Evolutionary conservation across 1,284 basidiomycete genomes (phyloP).

Genomic region (Butyriboletus appendiculatus): DNA sequence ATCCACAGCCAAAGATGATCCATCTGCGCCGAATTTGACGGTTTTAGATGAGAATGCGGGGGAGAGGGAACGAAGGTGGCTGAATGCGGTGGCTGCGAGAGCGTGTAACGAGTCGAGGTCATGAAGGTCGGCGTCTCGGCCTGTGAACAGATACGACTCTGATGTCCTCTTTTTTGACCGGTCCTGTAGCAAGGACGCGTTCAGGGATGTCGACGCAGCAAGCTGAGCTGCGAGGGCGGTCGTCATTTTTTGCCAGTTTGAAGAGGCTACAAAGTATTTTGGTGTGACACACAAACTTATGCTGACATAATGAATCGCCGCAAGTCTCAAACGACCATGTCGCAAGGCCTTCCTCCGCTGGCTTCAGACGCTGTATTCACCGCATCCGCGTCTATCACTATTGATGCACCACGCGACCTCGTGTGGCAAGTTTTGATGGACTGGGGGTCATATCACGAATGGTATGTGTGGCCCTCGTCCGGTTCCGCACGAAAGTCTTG

Average conservation of each 20-base stretch:
- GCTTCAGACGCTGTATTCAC: conserved; percentile 27
- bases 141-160: conserved; percentile 86
- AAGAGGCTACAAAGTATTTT: no score
- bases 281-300: conserved; percentile 1
- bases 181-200: conserved; percentile 74
- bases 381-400: conserved; percentile 26
- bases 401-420: conserved; percentile 36
- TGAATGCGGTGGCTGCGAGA: conserved; percentile 80
- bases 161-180: conserved; percentile 57
- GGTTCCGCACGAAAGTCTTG: background rate
- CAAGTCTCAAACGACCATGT: conserved; percentile 3
- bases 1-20: conserved; percentile 37
- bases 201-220: conserved; percentile 78
- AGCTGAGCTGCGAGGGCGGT: conserved; percentile 87
- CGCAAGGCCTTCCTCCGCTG: conserved; percentile 26
- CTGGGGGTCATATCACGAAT: conserved; percentile 36
- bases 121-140: conserved; percentile 76
- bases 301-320: conserved; percentile 11
- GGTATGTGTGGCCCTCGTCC: conserved; percentile 19
- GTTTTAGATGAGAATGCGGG: conserved; percentile 43
- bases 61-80: conserved; percentile 73
- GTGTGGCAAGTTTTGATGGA: conserved; percentile 39
- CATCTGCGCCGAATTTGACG: conserved; percentile 15
- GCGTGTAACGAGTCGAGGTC: conserved; percentile 88
- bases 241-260: conserved; percentile 42